These are phyloP conservation scores for Termitomyces sp. DNA, from an alignment of 768 basidiomycete genomes.

Conservation along the genomic window DNA sequence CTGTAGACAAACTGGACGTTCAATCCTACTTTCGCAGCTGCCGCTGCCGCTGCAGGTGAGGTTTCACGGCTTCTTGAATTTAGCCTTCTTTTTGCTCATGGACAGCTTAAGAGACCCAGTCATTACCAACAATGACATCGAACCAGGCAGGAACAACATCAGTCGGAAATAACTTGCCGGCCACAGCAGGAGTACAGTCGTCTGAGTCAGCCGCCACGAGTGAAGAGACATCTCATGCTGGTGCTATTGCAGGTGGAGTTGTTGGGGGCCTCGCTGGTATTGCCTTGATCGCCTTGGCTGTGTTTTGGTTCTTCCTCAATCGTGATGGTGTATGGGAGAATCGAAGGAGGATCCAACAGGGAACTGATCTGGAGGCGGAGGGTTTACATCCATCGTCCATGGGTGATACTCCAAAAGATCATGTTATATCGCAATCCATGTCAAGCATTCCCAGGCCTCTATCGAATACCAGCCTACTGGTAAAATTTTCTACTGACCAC, in stretches of 20 bases:
- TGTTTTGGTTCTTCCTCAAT: conserved; percentile 33
- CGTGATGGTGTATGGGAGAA: conserved; percentile 1
- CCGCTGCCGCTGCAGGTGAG: conserved; percentile 11
- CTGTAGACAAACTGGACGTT: conserved; percentile 29
- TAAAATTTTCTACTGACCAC: neutral
- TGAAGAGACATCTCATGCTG: conserved; percentile 28
- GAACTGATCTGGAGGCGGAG: conserved; percentile 14
- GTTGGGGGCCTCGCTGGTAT: conserved; percentile 45
- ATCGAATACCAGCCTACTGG: neutral
- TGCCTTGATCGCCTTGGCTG: conserved; percentile 28
- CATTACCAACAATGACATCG: neutral
- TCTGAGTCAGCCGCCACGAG: neutral
- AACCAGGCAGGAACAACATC: neutral
- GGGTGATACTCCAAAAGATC: neutral
- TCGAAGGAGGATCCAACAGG: neutral
- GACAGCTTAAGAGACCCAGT: neutral
- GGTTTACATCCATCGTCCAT: neutral
- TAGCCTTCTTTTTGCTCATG: neutral
- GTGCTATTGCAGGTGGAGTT: conserved; percentile 59
- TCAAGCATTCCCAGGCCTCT: conserved; percentile 3
- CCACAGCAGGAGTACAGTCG: neutral
- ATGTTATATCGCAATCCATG: conserved; percentile 5
- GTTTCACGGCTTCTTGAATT: neutral
- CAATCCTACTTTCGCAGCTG: conserved; percentile 22
- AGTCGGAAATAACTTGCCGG: neutral